phyloP scores from a whole-genome alignment of 768 basidiomycete genomes.

The Fomitopsis pulvina region DNA sequence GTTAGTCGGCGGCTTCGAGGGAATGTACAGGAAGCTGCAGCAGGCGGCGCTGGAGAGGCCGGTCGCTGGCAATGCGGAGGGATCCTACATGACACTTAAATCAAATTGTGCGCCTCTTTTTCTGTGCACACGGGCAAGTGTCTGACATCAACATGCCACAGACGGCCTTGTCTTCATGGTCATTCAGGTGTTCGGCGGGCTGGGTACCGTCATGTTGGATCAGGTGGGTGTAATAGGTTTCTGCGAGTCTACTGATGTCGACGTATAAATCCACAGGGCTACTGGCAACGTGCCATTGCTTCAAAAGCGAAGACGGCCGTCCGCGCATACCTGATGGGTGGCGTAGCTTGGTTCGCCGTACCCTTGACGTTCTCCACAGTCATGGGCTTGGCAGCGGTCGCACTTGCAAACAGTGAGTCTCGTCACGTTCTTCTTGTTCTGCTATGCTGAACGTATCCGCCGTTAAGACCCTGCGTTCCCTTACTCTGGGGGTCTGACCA shows the following conservation, averaged over 20 bases:
- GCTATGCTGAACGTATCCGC: background rate
- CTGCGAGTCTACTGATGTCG: too few species aligned
- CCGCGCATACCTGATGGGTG: slow-evolving; percentile 28
- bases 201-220: slow-evolving; percentile 2
- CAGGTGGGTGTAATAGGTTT: slow-evolving; percentile 1
- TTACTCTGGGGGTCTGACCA: slow-evolving; percentile 3
- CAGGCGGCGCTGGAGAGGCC: slow-evolving; percentile 33
- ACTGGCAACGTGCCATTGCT: slow-evolving; percentile 30
- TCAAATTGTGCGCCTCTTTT: slow-evolving; percentile 16
- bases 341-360: slow-evolving; percentile 31
- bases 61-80: slow-evolving; percentile 37
- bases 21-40: slow-evolving; percentile 36
- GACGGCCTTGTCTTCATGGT: slow-evolving; percentile 6
- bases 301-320: slow-evolving; percentile 23
- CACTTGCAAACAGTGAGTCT: slow-evolving; percentile 10
- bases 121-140: background rate
- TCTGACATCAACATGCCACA: background rate
- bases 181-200: slow-evolving; percentile 3
- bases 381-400: slow-evolving; percentile 24
- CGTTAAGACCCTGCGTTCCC: slow-evolving; percentile 3
- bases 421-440: background rate
- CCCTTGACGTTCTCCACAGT: slow-evolving; percentile 30
- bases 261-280: too few species aligned
- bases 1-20: slow-evolving; percentile 30
- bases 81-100: slow-evolving; percentile 46